Evolutionary conservation across 2,329 filamentous ascomycete species (phyloP), one percentile per base, ranked within the genome.

Genomic region (Aureobasidium zeae): DNA sequence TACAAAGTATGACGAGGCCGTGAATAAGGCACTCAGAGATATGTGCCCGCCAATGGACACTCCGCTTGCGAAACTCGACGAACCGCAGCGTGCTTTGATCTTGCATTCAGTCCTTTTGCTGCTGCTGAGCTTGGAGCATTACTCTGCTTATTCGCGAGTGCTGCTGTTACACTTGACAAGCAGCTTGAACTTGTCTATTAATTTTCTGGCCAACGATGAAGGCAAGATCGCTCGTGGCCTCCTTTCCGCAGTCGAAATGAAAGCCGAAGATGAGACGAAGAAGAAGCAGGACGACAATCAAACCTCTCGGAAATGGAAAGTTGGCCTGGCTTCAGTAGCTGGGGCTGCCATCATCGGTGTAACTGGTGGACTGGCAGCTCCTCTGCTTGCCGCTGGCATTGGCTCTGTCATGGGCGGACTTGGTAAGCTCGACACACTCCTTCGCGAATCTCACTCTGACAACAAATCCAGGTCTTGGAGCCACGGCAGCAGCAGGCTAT

Each of bases 341-440:
- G 89, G 89, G 9, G 89, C 89, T 1, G 85, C 84, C 0, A 68
- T 94, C 1, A 88, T 95, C n/a, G 79, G 79, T 8, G 76, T 84
- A 3, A 94, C 87, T 0, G 82, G 82, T 20, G 83, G 82, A 22
- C 74, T 95, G 8, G 83, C 86, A 7, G 78, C 83, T 1, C 81
- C 86, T 0, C 69, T 96, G 2, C 74, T 85, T 11, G 80, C 79
- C 15, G 86, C 83, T 8, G 85, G 86, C 1, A 72, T 96, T 29
- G 88, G 88, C 17, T 80, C 77, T 1, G 72, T 89, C 0, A 82
- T 88, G 66, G 80, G 82, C 17, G 86, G 86, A 0, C 63, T 85
- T 9, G 36, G 36, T 39, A 16, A 12, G 36, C 30, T 11, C n/a
- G 3, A 11, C 12, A 2, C 5, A 10, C 11, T 12, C 16, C 4